A percentile compares a stretch with the other conserved stretches of the same genome.
Evolutionary conservation across 2,329 filamentous ascomycete genomes (phyloP).

Genomic region (Amauroascus niger): DNA sequence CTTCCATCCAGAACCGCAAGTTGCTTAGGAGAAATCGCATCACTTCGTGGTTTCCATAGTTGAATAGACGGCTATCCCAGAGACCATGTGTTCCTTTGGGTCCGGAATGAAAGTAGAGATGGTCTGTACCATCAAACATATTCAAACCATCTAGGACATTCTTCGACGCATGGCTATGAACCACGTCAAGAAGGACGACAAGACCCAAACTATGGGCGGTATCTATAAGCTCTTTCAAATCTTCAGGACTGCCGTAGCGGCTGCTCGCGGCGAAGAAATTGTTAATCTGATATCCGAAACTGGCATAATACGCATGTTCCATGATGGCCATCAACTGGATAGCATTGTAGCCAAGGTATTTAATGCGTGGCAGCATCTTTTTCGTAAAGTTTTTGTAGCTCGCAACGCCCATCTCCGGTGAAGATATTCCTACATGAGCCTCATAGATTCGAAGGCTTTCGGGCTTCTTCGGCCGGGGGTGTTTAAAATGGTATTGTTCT

Average conservation of each 20-base stretch:
- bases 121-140: slow-evolving; percentile 88
- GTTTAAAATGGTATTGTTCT: slow-evolving; percentile 75
- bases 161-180: slow-evolving; percentile 96
- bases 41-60: slow-evolving; percentile 91
- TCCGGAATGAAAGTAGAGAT: slow-evolving; percentile 90
- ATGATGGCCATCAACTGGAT: slow-evolving; percentile 99
- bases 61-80: slow-evolving; percentile 96
- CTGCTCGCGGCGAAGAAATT: slow-evolving; percentile 98
- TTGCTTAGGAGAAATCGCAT: slow-evolving; percentile 93
- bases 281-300: slow-evolving; percentile 97
- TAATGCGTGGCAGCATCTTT: slow-evolving; percentile 84
- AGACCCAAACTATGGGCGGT: slow-evolving; percentile 87
- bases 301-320: slow-evolving; percentile 99
- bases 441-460: slow-evolving; percentile 86
- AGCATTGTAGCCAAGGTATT: slow-evolving; percentile 84
- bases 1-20: slow-evolving; percentile 97
- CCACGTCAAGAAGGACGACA: slow-evolving; percentile 84
- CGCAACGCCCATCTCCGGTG: slow-evolving; percentile 74
- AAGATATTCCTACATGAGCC: slow-evolving; percentile 96
- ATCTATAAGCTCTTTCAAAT: slow-evolving; percentile 92
- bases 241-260: slow-evolving; percentile 85
- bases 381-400: slow-evolving; percentile 97
- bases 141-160: slow-evolving; percentile 93
- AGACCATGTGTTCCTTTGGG: slow-evolving; percentile 76
- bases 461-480: slow-evolving; percentile 72